A percentile compares a stretch with the other conserved stretches of the same genome.
phyloP scores from a whole-genome alignment of 805 yeast species.

The Candida palmyrensis region DNA sequence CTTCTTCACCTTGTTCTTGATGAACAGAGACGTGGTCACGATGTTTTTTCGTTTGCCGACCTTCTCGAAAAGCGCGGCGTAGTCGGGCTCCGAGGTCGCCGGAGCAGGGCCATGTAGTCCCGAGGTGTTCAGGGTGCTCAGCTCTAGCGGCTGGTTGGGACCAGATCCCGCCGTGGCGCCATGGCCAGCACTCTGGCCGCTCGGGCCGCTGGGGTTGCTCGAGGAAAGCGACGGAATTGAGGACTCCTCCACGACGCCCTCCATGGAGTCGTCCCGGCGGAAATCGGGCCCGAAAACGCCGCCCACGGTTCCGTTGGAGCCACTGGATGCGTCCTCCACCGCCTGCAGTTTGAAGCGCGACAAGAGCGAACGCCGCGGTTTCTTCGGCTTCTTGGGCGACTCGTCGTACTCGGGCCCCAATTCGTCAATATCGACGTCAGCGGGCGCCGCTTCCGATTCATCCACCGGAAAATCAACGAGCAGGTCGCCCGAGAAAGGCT shows the following conservation, averaged over 20 bases:
- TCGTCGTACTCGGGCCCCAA: background rate
- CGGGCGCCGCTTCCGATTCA: background rate
- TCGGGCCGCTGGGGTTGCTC: no score
- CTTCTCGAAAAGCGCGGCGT: slow-evolving; percentile 39
- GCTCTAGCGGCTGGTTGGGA: no score
- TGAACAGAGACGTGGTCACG: slow-evolving; percentile 15
- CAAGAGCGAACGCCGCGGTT: slow-evolving; percentile 32
- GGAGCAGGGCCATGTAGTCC: slow-evolving; percentile 4
- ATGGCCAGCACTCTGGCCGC: no score
- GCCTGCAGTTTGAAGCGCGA: slow-evolving; percentile 29
- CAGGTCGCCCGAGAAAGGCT: no score
- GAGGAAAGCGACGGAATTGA: no score
- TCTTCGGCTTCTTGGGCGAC: slow-evolving; percentile 22
- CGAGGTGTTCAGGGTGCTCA: slow-evolving; percentile 13
- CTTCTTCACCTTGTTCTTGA: slow-evolving; percentile 19
- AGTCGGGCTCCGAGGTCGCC: slow-evolving; percentile 31
- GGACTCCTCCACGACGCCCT: no score
- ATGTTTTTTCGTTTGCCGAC: slow-evolving; percentile 36
- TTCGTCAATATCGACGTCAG: background rate
- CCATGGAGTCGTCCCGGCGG: no score
- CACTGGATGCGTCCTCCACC: slow-evolving; percentile 4
- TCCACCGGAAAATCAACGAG: no score
- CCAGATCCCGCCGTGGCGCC: no score
- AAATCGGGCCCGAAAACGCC: no score
- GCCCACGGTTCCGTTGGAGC: no score